Evolutionary conservation across 371 early-diverging fungal species (phyloP), one percentile per base, ranked within the genome.

Genomic region (Haplosporangium sp.): DNA sequence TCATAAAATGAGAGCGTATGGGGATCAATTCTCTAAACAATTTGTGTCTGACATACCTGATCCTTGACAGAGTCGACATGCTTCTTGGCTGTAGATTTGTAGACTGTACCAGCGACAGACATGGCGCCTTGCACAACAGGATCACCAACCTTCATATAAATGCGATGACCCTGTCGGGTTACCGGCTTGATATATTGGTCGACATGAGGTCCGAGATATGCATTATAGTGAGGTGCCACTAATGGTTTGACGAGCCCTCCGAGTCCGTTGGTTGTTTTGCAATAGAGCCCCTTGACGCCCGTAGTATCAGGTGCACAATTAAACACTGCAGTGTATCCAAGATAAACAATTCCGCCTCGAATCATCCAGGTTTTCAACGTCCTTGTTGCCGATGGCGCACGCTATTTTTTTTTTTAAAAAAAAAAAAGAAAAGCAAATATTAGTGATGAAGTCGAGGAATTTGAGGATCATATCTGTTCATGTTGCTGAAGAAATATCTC

Each of bases 51-150:
- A 57, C 41, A n/a, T 68, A 79, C 80, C 69, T 73, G 68, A 5
- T 73, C 80, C 51, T 73, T 79, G 5, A 66, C 80, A 7, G 68
- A 65, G 23, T 79, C 80, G 8, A 79, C 80, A 43, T 79, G 80
- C 42, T 79, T 79, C 55, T 79, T 79, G 13, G 73, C 80, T 0
- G 79, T 72, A 6, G 73, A 59, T 21, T 60, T 55, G 55, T 79
- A 79, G 10, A 79, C 65, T 6, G 46, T 57, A 20, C 73, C 69
- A 6, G 62, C 79, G 29, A 58, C 69, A 1, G 73, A 73, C 14
- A 69, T 9, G 5, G 57, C 62, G 11, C 69, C 62, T 47, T 79
- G 73, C 37, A 79, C 73, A 51, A 73, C 69, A 18, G 80, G 80
- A 36, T 79, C 64, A 2, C 69, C 80, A 13, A 73, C 69, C 42